Conservation (phyloP, 208 protist species). For the Crithidia thermophila region DNA sequence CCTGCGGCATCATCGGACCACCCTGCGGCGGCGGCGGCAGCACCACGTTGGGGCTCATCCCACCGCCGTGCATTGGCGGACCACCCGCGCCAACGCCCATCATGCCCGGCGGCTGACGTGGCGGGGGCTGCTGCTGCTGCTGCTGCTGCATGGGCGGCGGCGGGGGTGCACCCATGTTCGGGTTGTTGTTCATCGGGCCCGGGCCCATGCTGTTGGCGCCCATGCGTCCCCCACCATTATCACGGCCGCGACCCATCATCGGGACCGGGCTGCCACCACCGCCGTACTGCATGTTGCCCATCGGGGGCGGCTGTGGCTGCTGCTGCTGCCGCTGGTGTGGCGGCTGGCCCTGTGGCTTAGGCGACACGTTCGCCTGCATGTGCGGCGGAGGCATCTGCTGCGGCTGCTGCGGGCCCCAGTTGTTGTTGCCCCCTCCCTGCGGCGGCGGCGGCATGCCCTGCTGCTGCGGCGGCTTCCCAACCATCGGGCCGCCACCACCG, state of each 20-base stretch:
- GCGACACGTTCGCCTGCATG: slow-evolving; percentile 26
- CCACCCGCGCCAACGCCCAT: slow-evolving; percentile 16
- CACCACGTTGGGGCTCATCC: slow-evolving; percentile 23
- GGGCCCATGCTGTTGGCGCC: slow-evolving; percentile 11
- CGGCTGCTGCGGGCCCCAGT: slow-evolving; percentile 28
- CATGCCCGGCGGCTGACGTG: slow-evolving; percentile 16
- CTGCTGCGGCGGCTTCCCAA: slow-evolving; percentile 23
- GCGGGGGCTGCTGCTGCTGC: slow-evolving; percentile 26
- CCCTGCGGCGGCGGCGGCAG: slow-evolving; percentile 24
- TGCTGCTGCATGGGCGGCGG: slow-evolving; percentile 21
- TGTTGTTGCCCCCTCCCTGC: slow-evolving; percentile 22
- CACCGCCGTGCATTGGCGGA: slow-evolving; percentile 7
- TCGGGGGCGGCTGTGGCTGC: slow-evolving; percentile 24
- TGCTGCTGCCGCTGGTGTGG: slow-evolving; percentile 26
- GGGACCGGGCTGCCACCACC: slow-evolving; percentile 18
- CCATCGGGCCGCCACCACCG: slow-evolving; percentile 30
- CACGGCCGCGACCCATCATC: slow-evolving; percentile 31
- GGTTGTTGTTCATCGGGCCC: slow-evolving; percentile 25
- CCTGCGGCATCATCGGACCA: slow-evolving; percentile 26
- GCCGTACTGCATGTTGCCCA: slow-evolving; percentile 25
- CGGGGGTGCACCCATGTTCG: slow-evolving; percentile 24
- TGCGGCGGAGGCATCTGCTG: slow-evolving; percentile 29
- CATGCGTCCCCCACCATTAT: slow-evolving; percentile 9
- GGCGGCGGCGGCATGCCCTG: slow-evolving; percentile 14
- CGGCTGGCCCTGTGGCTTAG: slow-evolving; percentile 27